Conservation (phyloP, 78 protist genomes). For the Isochrysis galbana region DNA sequence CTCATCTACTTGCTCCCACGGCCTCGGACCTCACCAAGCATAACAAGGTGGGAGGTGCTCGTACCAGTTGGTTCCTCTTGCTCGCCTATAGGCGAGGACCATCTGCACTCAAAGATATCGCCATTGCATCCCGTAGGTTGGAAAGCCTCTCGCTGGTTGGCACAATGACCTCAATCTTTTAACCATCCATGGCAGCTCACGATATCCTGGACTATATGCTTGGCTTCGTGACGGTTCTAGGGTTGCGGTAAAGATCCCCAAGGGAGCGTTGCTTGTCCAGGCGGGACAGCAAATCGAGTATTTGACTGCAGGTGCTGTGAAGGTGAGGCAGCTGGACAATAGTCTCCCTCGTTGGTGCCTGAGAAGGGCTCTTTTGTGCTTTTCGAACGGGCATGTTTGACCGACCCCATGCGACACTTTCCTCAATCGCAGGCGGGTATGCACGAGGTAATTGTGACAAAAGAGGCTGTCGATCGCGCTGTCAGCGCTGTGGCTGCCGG, state of each 20-base stretch:
- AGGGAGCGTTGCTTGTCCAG: conserved; percentile 74
- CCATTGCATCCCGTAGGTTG: too few species aligned
- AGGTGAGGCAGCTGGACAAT: too few species aligned
- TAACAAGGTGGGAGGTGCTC: too few species aligned
- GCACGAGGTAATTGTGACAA: conserved; percentile 82
- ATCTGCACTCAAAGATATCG: too few species aligned
- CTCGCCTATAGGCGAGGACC: too few species aligned
- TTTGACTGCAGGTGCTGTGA: conserved; percentile 28
- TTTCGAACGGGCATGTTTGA: too few species aligned
- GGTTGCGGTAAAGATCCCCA: conserved; percentile 52
- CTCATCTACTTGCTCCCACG: conserved; percentile 85
- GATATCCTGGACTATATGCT: conserved; percentile 72
- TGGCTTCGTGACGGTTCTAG: conserved; percentile 27
- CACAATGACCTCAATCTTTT: conserved; percentile 87
- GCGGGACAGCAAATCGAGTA: conserved; percentile 90
- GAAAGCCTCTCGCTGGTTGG: conserved; percentile 80
- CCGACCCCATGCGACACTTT: too few species aligned
- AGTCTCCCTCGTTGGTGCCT: too few species aligned
- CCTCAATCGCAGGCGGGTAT: too few species aligned
- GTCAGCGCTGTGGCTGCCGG: conserved; percentile 47
- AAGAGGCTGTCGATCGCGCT: conserved; percentile 50
- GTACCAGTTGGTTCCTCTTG: too few species aligned
- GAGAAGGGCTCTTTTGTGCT: too few species aligned
- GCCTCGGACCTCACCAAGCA: conserved; percentile 77
- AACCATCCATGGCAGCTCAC: conserved; percentile 80